phyloP scores from a whole-genome alignment of 306 rosid species.

The Pyrus pyrifolia region DNA sequence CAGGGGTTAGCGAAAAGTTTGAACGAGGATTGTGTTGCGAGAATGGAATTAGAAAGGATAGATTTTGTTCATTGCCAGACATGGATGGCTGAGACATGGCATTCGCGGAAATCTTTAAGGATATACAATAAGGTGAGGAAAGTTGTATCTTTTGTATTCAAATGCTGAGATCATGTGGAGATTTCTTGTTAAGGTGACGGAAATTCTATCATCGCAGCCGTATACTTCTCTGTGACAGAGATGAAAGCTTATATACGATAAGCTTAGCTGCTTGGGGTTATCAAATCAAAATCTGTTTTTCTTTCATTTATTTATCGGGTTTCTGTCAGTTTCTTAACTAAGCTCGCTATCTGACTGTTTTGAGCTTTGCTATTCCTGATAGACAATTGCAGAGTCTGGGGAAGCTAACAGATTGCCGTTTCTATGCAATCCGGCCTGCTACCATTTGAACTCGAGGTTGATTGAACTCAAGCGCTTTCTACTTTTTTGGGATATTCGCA shows the following conservation, averaged over 20 bases:
- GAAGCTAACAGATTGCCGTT: slow-evolving; percentile 73
- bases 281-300: neutral
- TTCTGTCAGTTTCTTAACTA: neutral
- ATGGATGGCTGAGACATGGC: slow-evolving; percentile 67
- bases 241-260: no score
- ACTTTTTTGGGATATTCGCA: neutral
- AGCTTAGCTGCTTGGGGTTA: neutral
- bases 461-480: slow-evolving; percentile 1
- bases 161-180: neutral
- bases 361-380: neutral
- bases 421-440: slow-evolving; percentile 87
- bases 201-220: neutral
- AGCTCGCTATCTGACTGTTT: neutral
- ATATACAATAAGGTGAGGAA: slow-evolving; percentile 49
- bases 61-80: slow-evolving; percentile 69
- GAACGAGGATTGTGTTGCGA: no score
- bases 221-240: no score
- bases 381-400: slow-evolving; percentile 87
- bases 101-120: slow-evolving; percentile 69
- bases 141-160: neutral
- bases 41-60: no score
- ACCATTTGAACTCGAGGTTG: slow-evolving; percentile 41
- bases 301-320: neutral
- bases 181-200: neutral
- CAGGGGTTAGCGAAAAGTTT: no score